A percentile compares a stretch with the other conserved stretches of the same genome.
Evolutionary conservation across 164 flowering plant species (phyloP).

Genomic region (Kalanchoe fedtschenkoi): DNA sequence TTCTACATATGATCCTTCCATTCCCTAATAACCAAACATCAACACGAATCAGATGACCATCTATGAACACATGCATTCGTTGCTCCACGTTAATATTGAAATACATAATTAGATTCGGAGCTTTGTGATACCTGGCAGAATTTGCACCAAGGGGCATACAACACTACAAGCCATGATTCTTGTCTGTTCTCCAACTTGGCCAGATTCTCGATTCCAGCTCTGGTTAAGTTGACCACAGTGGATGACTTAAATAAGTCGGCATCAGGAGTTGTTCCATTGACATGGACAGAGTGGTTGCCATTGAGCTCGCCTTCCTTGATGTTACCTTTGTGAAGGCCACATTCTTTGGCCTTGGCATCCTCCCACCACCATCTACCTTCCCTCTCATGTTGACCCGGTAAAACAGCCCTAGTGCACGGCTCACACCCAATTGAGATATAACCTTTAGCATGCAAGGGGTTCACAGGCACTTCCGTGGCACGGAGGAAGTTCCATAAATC

Average conservation of each 20-base stretch:
- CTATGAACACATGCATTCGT: not conserved
- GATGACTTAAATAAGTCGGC: conserved; percentile 50
- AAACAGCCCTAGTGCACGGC: conserved; percentile 90
- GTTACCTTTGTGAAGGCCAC: conserved; percentile 96
- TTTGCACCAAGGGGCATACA: conserved; percentile 96
- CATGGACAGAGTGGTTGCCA: conserved; percentile 34
- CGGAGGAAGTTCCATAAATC: conserved; percentile 81
- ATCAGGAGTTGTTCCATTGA: conserved; percentile 17
- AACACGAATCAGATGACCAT: not conserved
- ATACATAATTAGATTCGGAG: too few species aligned
- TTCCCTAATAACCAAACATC: conserved; percentile 34
- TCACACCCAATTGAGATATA: conserved; percentile 91
- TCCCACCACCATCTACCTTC: conserved; percentile 99
- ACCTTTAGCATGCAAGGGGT: conserved; percentile 68
- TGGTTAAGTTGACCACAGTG: conserved; percentile 46
- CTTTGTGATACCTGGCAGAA: conserved; percentile 64
- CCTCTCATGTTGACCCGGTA: conserved; percentile 95
- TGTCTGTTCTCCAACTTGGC: conserved; percentile 41
- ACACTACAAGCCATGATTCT: conserved; percentile 85
- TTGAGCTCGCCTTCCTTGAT: conserved; percentile 32
- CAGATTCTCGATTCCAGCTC: conserved; percentile 75
- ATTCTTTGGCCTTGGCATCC: conserved; percentile 93
- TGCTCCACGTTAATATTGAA: not conserved
- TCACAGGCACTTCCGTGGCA: conserved; percentile 81
- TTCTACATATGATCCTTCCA: conserved; percentile 71